These are phyloP conservation scores for Lepraria neglecta DNA, from an alignment of 495 filamentous ascomycete species.

Conservation along the genomic window DNA sequence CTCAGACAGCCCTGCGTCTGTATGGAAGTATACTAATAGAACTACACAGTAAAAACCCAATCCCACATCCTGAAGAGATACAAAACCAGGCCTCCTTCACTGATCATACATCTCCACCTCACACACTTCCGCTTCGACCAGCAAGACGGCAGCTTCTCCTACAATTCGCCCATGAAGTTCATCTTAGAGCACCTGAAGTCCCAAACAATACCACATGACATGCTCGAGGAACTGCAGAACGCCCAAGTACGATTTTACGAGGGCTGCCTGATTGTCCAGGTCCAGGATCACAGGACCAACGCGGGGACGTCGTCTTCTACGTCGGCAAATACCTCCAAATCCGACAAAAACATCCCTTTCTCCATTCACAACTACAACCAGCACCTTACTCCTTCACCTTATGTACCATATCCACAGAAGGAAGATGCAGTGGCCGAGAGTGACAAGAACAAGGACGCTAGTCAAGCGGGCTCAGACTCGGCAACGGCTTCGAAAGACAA, in stretches of 20 bases:
- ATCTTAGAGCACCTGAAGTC: constrained; percentile 69
- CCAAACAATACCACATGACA: constrained; percentile 64
- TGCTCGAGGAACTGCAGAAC: constrained; percentile 61
- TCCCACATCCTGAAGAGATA: constrained; percentile 79
- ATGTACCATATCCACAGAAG: constrained; percentile 64
- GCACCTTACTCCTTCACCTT: constrained; percentile 81
- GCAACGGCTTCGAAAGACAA: constrained; percentile 42
- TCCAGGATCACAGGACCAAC: constrained; percentile 73
- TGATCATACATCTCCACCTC: constrained; percentile 78
- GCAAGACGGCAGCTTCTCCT: constrained; percentile 84
- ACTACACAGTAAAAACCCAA: constrained; percentile 54
- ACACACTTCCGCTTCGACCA: constrained; percentile 89
- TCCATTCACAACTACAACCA: constrained; percentile 88
- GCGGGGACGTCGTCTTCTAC: constrained; percentile 49
- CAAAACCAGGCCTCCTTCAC: constrained; percentile 64
- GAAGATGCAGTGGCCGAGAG: constrained; percentile 33
- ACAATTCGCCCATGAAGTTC: constrained; percentile 83
- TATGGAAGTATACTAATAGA: background rate
- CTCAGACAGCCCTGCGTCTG: constrained; percentile 23
- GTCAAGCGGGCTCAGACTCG: constrained; percentile 29
- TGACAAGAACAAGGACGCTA: constrained; percentile 35
- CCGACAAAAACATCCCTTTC: constrained; percentile 61
- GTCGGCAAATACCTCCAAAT: constrained; percentile 42
- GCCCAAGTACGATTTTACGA: constrained; percentile 81
- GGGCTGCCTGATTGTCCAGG: constrained; percentile 85